A percentile compares a stretch with the other conserved stretches of the same genome.
Conservation (phyloP, 2,329 filamentous ascomycete species). For the Trichophyton mentagrophytes region DNA sequence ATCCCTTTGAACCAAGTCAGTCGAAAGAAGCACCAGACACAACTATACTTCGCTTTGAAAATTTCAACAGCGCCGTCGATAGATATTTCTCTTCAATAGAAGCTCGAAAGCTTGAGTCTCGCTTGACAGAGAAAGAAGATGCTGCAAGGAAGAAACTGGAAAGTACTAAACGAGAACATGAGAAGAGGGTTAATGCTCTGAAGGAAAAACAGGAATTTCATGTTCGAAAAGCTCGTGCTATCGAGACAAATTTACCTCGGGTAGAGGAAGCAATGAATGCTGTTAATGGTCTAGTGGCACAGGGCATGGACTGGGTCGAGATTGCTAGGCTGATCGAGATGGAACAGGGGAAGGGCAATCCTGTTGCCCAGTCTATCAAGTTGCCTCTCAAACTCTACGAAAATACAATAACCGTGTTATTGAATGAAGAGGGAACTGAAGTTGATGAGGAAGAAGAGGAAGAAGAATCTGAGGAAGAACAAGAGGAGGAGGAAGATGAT, state of each 20-base stretch:
- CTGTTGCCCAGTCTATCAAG: constrained; percentile 76
- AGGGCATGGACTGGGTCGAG: constrained; percentile 96
- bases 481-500: constrained; percentile 21
- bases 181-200: constrained; percentile 69
- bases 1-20: constrained; percentile 77
- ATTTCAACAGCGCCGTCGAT: constrained; percentile 87
- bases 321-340: constrained; percentile 78
- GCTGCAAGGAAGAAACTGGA: constrained; percentile 74
- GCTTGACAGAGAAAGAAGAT: constrained; percentile 67
- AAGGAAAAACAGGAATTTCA: constrained; percentile 73
- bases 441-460: constrained; percentile 41
- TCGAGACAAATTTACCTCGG: constrained; percentile 78
- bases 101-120: constrained; percentile 78
- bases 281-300: constrained; percentile 77
- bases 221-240: constrained; percentile 74
- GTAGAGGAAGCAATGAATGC: constrained; percentile 89
- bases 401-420: constrained; percentile 67
- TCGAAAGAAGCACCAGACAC: constrained; percentile 55
- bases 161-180: constrained; percentile 69
- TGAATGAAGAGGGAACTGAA: constrained; percentile 57
- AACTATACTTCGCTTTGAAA: constrained; percentile 62
- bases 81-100: constrained; percentile 96
- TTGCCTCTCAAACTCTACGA: constrained; percentile 81
- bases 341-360: constrained; percentile 67
- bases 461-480: constrained; percentile 31